Evolutionary conservation across 2,329 filamentous ascomycete species (phyloP).

Genomic region (Aspergillus brunneoviolaceus): DNA sequence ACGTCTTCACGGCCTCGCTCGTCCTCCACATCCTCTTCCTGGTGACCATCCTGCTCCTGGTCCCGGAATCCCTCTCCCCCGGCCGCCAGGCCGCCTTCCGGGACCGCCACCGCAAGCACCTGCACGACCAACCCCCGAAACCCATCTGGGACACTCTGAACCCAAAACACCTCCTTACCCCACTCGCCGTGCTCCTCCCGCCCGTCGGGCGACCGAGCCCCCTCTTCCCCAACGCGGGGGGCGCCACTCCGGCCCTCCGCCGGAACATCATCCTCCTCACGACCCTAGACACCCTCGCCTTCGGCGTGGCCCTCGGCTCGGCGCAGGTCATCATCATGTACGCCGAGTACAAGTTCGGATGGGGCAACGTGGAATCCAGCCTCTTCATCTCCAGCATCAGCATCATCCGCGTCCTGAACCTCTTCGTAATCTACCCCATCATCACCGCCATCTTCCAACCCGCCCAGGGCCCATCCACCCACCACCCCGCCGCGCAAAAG

Average conservation of each 20-base stretch:
- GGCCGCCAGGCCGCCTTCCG: constrained; percentile 68
- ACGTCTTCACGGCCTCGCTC: constrained; percentile 81
- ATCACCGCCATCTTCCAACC: constrained; percentile 70
- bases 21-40: constrained; percentile 73
- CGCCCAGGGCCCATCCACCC: constrained; percentile 3
- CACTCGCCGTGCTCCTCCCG: constrained; percentile 76
- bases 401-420: constrained; percentile 68
- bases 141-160: constrained; percentile 27
- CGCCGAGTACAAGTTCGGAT: constrained; percentile 73
- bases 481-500: constrained; percentile 33
- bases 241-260: constrained; percentile 61
- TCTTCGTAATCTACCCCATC: constrained; percentile 73
- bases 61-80: constrained; percentile 82
- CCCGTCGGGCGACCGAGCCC: constrained; percentile 39
- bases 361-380: constrained; percentile 78
- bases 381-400: constrained; percentile 80
- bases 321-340: constrained; percentile 84
- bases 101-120: constrained; percentile 60
- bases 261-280: constrained; percentile 82
- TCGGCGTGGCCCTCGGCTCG: constrained; percentile 77
- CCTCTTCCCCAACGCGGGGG: constrained; percentile 51
- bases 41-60: constrained; percentile 64
- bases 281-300: constrained; percentile 75
- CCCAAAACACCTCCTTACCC: constrained; percentile 68
- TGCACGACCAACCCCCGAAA: constrained; percentile 25